Evolutionary conservation across 2,329 filamentous ascomycete genomes (phyloP).

Genomic region (Pseudogymnoascus sp.): DNA sequence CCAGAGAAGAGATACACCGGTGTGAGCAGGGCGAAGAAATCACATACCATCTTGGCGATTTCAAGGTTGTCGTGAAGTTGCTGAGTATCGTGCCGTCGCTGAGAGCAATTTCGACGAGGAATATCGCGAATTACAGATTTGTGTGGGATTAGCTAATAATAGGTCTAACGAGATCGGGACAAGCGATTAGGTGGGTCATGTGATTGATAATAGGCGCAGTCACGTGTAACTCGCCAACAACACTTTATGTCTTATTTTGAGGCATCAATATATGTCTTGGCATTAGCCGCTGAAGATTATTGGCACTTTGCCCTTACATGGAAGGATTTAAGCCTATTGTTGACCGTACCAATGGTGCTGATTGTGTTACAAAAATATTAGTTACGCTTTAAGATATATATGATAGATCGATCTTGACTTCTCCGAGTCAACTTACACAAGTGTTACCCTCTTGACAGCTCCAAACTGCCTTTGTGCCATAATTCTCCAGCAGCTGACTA

Average conservation of each 20-base stretch:
- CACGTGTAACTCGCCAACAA: neutral
- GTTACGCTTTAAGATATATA: neutral
- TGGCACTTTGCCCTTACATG: neutral
- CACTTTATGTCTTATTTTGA: neutral
- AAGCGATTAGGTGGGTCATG: neutral
- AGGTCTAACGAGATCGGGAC: neutral
- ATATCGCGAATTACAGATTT: conserved; percentile 11
- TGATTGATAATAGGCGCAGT: neutral
- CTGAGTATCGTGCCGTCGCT: conserved; percentile 9
- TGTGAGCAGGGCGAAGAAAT: conserved; percentile 7
- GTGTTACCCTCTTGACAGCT: neutral
- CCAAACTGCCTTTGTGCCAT: neutral
- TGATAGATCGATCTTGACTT: neutral
- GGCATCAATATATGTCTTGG: neutral
- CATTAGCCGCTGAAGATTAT: neutral
- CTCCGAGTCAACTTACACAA: neutral
- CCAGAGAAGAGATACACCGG: conserved; percentile 3
- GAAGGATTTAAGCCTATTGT: neutral
- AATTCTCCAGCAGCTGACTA: conserved; percentile 1
- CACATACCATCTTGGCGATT: conserved; percentile 24
- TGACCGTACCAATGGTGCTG: neutral
- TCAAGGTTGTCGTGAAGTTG: conserved; percentile 16
- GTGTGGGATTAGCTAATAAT: conserved; percentile 11
- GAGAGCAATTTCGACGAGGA: conserved; percentile 9
- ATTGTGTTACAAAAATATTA: neutral